Evolutionary conservation across 2,329 filamentous ascomycete genomes (phyloP), one percentile per base, ranked within the genome.

Genomic region (Claviceps fusiformis): DNA sequence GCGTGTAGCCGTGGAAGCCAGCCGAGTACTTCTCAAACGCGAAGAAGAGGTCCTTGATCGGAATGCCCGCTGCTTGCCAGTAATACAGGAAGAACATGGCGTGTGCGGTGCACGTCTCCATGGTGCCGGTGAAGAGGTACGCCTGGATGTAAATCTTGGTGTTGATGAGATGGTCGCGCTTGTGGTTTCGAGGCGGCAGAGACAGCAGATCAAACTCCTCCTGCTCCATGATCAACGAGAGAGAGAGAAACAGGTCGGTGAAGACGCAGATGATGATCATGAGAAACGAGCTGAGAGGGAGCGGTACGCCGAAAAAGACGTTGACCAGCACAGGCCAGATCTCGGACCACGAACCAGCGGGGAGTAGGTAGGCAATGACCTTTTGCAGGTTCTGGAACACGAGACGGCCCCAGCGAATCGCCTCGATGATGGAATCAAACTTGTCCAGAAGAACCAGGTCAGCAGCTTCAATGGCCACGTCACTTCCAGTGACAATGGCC

Each of bases 361-460:
- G 77, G 0, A 80, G 65, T 0, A 79, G 68, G 47, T 72, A 72
- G 1, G 69, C 66, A 52, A 72, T 72, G 29, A 73, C 69, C 48
- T 71, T 72, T 58, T 72, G 70, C 6, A 72, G 58, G 45, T 72
- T 72, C 57, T 72, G 69, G 60, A 72, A 71, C 8, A 71, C 68
- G 0, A 72, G 69, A 5, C 70, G 66, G 0, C 70, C 70, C 0
- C 70, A 65, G 8, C 69, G 68, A 53, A 87, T 83, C 1, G 83
- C 83, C 37, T 83, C 82, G 49, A 87, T 75, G 59, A 87, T 87
- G 31, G 79, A 83, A 33, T 84, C 83, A 58, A 88, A 88, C 62
- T 84, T 85, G 64, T 87, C 83, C 0, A 83, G 81, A 2, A 87
- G 70, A 2, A 87, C 80, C 46, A 87, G 79, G 57, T 86, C 83